Percentiles rank a stretch among this genome's conserved stretches.
Conservation (phyloP, 768 basidiomycete genomes). For the Boletus edulis region DNA sequence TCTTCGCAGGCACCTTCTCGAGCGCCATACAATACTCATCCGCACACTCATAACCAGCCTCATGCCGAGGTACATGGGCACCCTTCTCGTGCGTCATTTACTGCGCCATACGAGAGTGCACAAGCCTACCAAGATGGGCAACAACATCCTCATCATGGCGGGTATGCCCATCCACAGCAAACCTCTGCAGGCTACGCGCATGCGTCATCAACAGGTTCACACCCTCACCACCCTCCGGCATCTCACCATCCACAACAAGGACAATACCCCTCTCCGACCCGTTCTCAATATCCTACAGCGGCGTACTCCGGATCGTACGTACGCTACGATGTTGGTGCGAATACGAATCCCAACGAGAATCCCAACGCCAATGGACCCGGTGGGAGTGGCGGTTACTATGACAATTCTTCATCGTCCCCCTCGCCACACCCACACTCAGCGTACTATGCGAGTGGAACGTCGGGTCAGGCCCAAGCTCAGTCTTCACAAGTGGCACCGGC, state of each 20-base stretch:
- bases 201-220: slow-evolving; percentile 19
- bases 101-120: slow-evolving; percentile 22
- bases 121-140: slow-evolving; percentile 29
- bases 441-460: slow-evolving; percentile 21
- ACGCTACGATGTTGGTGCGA: slow-evolving; percentile 29
- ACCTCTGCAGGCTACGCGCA: slow-evolving; percentile 17
- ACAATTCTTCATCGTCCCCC: slow-evolving; percentile 20
- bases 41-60: slow-evolving; percentile 15
- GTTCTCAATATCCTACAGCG: slow-evolving; percentile 24
- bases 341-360: slow-evolving; percentile 14
- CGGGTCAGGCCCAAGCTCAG: slow-evolving; percentile 16
- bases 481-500: slow-evolving; percentile 17
- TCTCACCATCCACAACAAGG: slow-evolving; percentile 23
- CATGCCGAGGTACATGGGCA: slow-evolving; percentile 21
- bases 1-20: slow-evolving; percentile 22
- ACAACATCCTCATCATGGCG: slow-evolving; percentile 19
- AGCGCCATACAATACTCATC: slow-evolving; percentile 16
- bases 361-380: slow-evolving; percentile 10
- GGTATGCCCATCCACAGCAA: slow-evolving; percentile 21
- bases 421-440: slow-evolving; percentile 18
- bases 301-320: slow-evolving; percentile 29
- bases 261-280: slow-evolving; percentile 25
- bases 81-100: slow-evolving; percentile 19
- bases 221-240: slow-evolving; percentile 20
- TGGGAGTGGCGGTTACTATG: slow-evolving; percentile 24